Evolutionary conservation across 2,329 filamentous ascomycete genomes (phyloP).

Genomic region (Epichloe coenophiala): DNA sequence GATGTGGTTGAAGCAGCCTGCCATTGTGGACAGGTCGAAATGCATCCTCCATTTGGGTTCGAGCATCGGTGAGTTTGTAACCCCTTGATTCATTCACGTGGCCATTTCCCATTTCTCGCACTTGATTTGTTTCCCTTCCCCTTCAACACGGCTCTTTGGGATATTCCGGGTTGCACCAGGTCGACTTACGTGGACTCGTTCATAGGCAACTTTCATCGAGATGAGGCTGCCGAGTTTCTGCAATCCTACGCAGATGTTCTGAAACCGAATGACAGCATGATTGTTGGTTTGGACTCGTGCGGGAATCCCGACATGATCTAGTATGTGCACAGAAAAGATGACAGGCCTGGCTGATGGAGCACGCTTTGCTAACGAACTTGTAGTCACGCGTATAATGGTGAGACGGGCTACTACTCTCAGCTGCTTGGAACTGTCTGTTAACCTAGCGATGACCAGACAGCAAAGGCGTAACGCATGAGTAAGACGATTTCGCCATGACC

Average conservation of each 20-base stretch:
- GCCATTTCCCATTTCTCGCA: too few relatives aligned
- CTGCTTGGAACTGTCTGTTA: not conserved
- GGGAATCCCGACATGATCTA: constrained; percentile 66
- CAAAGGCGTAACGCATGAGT: constrained; percentile 60
- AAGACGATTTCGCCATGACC: constrained; percentile 15
- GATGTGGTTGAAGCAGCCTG: constrained; percentile 61
- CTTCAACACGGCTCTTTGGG: not conserved
- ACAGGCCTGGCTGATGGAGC: not conserved
- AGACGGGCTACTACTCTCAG: constrained; percentile 12
- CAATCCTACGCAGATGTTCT: constrained; percentile 59
- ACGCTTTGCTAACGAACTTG: constrained; percentile 11
- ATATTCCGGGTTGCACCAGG: not conserved
- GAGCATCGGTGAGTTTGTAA: constrained; percentile 40
- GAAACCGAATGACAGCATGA: constrained; percentile 54
- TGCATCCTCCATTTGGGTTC: constrained; percentile 79
- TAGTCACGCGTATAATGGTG: constrained; percentile 54
- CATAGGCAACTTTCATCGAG: constrained; percentile 66
- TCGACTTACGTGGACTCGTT: constrained; percentile 3
- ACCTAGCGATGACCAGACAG: constrained; percentile 37
- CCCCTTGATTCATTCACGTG: not conserved
- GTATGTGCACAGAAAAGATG: constrained; percentile 36
- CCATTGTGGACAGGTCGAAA: constrained; percentile 51
- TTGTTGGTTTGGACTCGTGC: constrained; percentile 79
- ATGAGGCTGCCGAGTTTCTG: constrained; percentile 65
- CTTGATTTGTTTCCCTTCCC: not conserved